Conservation (phyloP, 2,329 filamentous ascomycete species). For the Epichloe baconii region DNA sequence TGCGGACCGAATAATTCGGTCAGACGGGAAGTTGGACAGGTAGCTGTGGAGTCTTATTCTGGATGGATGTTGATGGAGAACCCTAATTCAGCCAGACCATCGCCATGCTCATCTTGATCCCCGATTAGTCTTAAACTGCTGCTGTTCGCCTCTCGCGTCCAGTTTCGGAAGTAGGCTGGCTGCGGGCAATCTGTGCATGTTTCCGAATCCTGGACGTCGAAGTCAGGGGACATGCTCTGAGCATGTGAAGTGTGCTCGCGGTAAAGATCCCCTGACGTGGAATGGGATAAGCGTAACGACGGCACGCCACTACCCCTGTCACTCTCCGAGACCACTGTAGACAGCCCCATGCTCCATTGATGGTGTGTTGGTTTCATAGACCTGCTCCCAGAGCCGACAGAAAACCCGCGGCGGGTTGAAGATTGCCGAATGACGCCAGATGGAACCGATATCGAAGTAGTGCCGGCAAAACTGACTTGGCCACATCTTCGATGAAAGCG, state of each 20-base stretch:
- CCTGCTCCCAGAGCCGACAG: neutral
- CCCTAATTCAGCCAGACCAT: constrained; percentile 47
- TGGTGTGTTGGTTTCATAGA: constrained; percentile 27
- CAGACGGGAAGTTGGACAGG: constrained; percentile 34
- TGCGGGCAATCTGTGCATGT: constrained; percentile 32
- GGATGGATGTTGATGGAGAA: constrained; percentile 39
- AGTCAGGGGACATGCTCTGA: neutral
- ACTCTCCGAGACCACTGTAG: constrained; percentile 50
- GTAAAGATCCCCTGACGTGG: constrained; percentile 32
- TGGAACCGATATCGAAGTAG: constrained; percentile 13
- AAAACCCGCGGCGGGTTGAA: neutral
- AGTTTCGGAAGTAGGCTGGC: constrained; percentile 27
- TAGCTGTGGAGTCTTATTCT: constrained; percentile 39
- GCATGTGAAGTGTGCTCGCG: constrained; percentile 22
- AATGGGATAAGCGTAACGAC: constrained; percentile 34
- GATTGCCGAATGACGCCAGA: neutral
- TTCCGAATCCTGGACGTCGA: neutral
- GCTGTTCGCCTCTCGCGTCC: constrained; percentile 20
- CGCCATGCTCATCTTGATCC: constrained; percentile 50
- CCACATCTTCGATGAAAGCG: constrained; percentile 36
- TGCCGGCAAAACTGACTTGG: constrained; percentile 18
- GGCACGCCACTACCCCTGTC: constrained; percentile 37
- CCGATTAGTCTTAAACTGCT: constrained; percentile 33
- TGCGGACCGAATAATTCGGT: constrained; percentile 39
- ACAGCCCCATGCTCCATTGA: constrained; percentile 52